Conservation (phyloP, 176 grass and related monocot species). For the Aechmea fasciata region DNA sequence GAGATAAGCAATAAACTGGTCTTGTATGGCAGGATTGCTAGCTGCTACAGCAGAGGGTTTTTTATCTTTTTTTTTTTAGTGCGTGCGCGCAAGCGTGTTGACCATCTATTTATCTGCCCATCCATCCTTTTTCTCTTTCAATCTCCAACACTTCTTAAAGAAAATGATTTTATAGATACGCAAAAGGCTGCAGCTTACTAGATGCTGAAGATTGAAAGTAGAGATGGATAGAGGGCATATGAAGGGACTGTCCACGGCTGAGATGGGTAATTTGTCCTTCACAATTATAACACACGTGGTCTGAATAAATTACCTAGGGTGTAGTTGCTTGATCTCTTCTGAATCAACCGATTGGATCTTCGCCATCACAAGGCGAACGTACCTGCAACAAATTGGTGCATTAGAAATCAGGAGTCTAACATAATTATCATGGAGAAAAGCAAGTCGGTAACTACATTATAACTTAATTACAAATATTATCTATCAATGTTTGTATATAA, state of each 20-base stretch:
- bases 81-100: no score
- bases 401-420: neutral
- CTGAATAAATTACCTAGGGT: slow-evolving; percentile 50
- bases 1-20: neutral
- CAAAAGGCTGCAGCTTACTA: neutral
- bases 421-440: slow-evolving; percentile 1
- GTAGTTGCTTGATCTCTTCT: slow-evolving; percentile 53
- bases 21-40: neutral
- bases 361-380: slow-evolving; percentile 73
- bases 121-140: no score
- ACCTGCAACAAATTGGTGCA: slow-evolving; percentile 32
- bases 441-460: no score
- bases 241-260: no score
- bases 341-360: slow-evolving; percentile 47
- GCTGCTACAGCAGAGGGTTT: neutral
- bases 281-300: neutral
- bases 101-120: no score
- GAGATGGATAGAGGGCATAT: neutral
- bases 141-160: no score
- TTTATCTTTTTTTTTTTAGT: no score
- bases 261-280: no score
- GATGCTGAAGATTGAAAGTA: neutral
- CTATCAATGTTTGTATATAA: no score
- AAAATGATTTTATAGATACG: no score
- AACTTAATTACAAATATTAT: no score